A percentile compares a stretch with the other conserved stretches of the same genome.
phyloP scores from a whole-genome alignment of 192 early-diverging fungal genomes.

The Umbelopsis isabellina region DNA sequence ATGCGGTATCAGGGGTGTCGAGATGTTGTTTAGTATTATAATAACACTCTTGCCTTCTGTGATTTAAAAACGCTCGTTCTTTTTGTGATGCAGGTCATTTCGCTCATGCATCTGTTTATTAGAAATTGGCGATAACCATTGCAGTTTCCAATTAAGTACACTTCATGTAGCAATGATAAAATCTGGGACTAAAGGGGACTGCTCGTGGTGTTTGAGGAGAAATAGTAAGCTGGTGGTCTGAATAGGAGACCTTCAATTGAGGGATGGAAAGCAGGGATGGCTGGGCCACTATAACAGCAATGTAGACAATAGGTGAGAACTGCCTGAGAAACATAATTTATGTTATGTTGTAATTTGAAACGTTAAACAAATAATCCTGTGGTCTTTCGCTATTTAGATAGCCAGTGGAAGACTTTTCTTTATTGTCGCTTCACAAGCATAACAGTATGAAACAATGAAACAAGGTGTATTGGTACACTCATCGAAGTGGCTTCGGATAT shows the following conservation, averaged over 20 bases:
- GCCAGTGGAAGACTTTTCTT: neutral
- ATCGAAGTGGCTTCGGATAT: neutral
- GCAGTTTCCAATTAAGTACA: no score
- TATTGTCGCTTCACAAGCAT: conserved; percentile 11
- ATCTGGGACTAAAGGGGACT: neutral
- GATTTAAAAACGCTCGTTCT: no score
- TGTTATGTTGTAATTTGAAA: neutral
- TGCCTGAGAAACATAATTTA: neutral
- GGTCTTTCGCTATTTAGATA: neutral
- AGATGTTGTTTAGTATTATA: neutral
- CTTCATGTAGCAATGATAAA: neutral
- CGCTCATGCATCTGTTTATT: no score
- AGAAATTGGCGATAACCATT: no score
- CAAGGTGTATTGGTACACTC: conserved; percentile 14
- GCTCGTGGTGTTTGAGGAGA: conserved; percentile 5
- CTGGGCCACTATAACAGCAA: neutral
- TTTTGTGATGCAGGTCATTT: no score
- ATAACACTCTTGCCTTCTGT: neutral
- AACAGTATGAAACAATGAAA: neutral
- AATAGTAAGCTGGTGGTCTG: neutral
- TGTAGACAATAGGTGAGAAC: neutral
- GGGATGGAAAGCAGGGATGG: conserved; percentile 14
- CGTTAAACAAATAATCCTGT: neutral
- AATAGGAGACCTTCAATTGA: conserved; percentile 22
- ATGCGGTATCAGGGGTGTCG: neutral